Evolutionary conservation across 2,329 filamentous ascomycete species (phyloP), one percentile per base, ranked within the genome.

Genomic region (Pseudocercospora vitis): DNA sequence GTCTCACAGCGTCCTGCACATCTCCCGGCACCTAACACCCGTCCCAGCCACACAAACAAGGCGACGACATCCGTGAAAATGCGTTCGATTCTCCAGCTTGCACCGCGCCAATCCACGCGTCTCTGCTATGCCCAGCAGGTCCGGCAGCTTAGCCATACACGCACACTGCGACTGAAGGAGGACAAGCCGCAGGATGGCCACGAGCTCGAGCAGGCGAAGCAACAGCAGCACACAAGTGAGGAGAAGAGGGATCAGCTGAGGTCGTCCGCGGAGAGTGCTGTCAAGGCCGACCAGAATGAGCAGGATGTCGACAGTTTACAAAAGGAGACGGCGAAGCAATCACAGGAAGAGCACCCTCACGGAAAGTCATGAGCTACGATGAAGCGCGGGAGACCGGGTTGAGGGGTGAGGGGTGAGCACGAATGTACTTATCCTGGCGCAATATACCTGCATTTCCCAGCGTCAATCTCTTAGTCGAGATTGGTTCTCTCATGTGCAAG

Each of bases 271-370:
- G 75, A 78, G 60, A 68, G 67, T 49, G 63, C 68, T 49, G 67
- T 77, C 29, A 69, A 70, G 14, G 75, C 75, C 3, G 75, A 78
- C 50, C 67, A 64, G 48, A 64, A 76, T 55, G 55, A 74, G 48
- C 71, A 76, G n/a, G 32, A 68, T 11, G 76, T 77, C 54, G 65
- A 71, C 60, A 68, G 76, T 14, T 53, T 78, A 58, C 75, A 78
- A 62, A 66, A 76, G 63, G 63, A 76, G 65, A 73, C 70, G 2
- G 69, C 68, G 55, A 61, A 70, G 56, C 68, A 74, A 66, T 67
- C 68, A 3, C 68, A 77, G 63, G 67, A 73, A 58, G 72, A 68
- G 21, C 64, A 68, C 55, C 60, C 63, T 16, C 21, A 29, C 4
- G 42, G 42, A 19, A 45, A 45, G 24, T 31, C 42, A 4, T 45